phyloP scores from a whole-genome alignment of 129 eudicot genomes.

The Flaveria brownii region DNA sequence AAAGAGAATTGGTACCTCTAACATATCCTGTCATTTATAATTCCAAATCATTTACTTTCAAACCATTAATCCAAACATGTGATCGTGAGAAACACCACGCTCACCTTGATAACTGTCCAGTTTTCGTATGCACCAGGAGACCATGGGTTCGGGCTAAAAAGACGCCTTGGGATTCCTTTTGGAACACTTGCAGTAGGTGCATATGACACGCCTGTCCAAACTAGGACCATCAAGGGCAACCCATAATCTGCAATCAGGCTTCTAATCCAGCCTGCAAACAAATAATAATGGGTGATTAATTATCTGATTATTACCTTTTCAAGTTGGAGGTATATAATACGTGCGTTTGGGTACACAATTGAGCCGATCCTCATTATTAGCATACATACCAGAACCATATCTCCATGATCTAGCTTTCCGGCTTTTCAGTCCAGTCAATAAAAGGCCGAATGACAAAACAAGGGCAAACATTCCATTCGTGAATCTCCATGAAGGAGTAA shows the following conservation, averaged over 20 bases:
- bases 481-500: conserved; percentile 83
- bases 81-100: neutral
- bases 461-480: conserved; percentile 98
- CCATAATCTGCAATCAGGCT: conserved; percentile 96
- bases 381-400: conserved; percentile 75
- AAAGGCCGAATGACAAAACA: conserved; percentile 89
- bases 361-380: neutral
- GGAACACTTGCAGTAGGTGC: conserved; percentile 78
- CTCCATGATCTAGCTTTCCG: conserved; percentile 99
- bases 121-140: conserved; percentile 92
- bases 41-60: conserved; percentile 1
- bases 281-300: neutral
- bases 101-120: conserved; percentile 88
- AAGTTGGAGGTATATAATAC: neutral
- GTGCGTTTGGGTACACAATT: neutral
- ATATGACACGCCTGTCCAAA: conserved; percentile 86
- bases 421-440: conserved; percentile 83
- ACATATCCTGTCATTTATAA: conserved; percentile 70
- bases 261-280: conserved; percentile 66
- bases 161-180: conserved; percentile 84
- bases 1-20: conserved; percentile 74
- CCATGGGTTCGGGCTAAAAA: conserved; percentile 96
- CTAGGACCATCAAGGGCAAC: conserved; percentile 91
- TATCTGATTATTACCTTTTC: neutral
- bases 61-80: neutral